Conservation (phyloP, 1,284 basidiomycete genomes). For the Tylopilus orsonianus region DNA sequence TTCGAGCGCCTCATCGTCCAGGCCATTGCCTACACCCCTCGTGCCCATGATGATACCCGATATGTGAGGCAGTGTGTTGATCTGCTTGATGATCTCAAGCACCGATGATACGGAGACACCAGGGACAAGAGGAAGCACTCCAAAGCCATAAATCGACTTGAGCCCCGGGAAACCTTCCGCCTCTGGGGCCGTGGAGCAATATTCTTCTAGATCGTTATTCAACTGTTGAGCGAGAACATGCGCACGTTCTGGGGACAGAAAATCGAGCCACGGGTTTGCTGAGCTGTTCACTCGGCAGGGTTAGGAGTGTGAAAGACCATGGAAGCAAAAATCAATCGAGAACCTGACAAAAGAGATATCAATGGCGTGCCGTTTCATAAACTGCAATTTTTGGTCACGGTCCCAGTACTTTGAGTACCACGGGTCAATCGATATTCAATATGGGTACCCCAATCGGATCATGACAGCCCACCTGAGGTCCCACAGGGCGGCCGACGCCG, state of each 20-base stretch:
- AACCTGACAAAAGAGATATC: slow-evolving; percentile 59
- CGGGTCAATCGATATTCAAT: slow-evolving; percentile 33
- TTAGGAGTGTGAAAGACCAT: slow-evolving; percentile 12
- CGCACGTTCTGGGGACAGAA: slow-evolving; percentile 69
- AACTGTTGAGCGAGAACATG: slow-evolving; percentile 62
- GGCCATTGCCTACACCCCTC: slow-evolving; percentile 71
- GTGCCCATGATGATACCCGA: slow-evolving; percentile 83
- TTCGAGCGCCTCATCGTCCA: slow-evolving; percentile 77
- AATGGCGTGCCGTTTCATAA: slow-evolving; percentile 65
- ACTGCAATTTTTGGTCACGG: slow-evolving; percentile 63
- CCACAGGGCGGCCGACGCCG: slow-evolving; percentile 68
- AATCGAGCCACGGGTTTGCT: slow-evolving; percentile 89
- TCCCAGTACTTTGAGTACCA: slow-evolving; percentile 69
- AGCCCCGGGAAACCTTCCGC: slow-evolving; percentile 36
- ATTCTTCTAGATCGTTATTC: slow-evolving; percentile 75
- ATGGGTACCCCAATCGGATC: neutral
- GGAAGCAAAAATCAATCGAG: slow-evolving; percentile 1
- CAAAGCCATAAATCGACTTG: slow-evolving; percentile 77
- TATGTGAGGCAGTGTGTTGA: slow-evolving; percentile 64
- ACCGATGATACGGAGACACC: slow-evolving; percentile 54
- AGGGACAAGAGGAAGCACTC: slow-evolving; percentile 79
- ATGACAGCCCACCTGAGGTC: slow-evolving; percentile 46
- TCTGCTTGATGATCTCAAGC: slow-evolving; percentile 62
- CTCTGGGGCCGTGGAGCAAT: slow-evolving; percentile 64
- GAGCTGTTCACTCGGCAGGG: slow-evolving; percentile 42